phyloP scores from a whole-genome alignment of 352 stramenopile species.

The Phytophthora pisi region DNA sequence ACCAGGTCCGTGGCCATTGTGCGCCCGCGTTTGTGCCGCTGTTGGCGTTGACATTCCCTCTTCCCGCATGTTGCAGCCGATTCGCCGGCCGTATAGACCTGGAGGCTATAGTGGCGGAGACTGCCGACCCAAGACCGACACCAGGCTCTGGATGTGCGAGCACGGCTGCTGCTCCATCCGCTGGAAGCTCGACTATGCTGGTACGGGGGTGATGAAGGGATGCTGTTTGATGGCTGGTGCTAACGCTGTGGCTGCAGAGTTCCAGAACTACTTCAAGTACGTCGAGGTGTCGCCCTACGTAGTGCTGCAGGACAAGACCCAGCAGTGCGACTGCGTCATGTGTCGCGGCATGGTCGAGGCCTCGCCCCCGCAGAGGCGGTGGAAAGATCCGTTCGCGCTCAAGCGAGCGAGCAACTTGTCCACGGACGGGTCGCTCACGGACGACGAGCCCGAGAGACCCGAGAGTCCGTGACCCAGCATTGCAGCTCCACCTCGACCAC shows the following conservation, averaged over 20 bases:
- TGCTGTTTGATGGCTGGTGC: not conserved
- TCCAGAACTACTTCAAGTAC: conserved; percentile 71
- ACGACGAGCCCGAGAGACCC: conserved; percentile 36
- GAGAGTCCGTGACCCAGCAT: conserved; percentile 22
- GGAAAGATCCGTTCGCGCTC: conserved; percentile 13
- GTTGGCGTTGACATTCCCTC: not conserved
- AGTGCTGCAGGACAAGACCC: conserved; percentile 62
- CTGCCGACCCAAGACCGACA: conserved; percentile 25
- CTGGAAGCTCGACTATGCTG: conserved; percentile 78
- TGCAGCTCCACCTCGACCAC: not conserved
- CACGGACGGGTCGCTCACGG: conserved; percentile 34
- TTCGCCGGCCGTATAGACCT: conserved; percentile 29
- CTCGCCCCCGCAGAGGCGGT: conserved; percentile 13
- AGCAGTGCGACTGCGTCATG: conserved; percentile 62
- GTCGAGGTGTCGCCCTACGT: conserved; percentile 70
- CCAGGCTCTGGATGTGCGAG: conserved; percentile 66
- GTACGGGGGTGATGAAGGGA: conserved; percentile 17
- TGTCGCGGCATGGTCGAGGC: conserved; percentile 49
- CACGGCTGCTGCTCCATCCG: conserved; percentile 73
- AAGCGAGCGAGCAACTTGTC: conserved; percentile 26
- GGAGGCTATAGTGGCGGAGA: conserved; percentile 3
- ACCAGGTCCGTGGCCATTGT: conserved; percentile 34
- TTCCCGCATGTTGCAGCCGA: conserved; percentile 6
- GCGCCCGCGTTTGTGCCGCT: not conserved
- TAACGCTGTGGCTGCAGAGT: conserved; percentile 33